Evolutionary conservation across 75 land plant genomes (phyloP), one percentile per base, ranked within the genome.

Genomic region (Picea sitchensis): DNA sequence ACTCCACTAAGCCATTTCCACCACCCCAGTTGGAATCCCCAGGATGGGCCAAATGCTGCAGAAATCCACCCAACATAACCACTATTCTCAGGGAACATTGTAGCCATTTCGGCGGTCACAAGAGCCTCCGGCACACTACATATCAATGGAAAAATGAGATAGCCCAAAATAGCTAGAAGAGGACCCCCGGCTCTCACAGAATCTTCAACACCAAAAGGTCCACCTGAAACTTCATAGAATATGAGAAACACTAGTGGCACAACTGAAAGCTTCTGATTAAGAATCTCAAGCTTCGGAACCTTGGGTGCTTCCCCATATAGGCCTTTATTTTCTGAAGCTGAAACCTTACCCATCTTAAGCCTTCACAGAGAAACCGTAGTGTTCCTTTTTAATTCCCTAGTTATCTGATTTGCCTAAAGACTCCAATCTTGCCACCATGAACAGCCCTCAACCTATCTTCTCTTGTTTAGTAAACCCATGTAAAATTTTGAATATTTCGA

Each of bases 61-160:
- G 94, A 83, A 65, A 92, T 88, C 96, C 96, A 94, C 3, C 92
- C 83, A 5, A 92, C 96, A 78, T 94, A 94, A 1, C 96, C 96
- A 18, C 92, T 94, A 78, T 94, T 88, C 59, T 91, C 92, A 17
- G 94, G 96, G 76, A 88, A 94, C 84, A 89, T 83, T 5, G 94
- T 94, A 8, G 89, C 86, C 80, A 94, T 34, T 73, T 94, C 96
- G 14, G 94, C 96, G 41, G 94, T 94, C 12, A 92, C 89, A 59
- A 94, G 82, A 12, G 96, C 96, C 75, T 94, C 94, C 5, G 94
- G 96, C 20, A 83, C 59, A 73, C 96, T 94, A 94, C 94, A 94
- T 68, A 90, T 81, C 38, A 94, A 71, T 20, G 96, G 92, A 72
- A 94, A 88, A 14, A 92, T 21, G 17, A 92, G 72, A 73, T 90